These are phyloP conservation scores for Gamarada debralockiae DNA, from an alignment of 495 filamentous ascomycete genomes.

Conservation along the genomic window DNA sequence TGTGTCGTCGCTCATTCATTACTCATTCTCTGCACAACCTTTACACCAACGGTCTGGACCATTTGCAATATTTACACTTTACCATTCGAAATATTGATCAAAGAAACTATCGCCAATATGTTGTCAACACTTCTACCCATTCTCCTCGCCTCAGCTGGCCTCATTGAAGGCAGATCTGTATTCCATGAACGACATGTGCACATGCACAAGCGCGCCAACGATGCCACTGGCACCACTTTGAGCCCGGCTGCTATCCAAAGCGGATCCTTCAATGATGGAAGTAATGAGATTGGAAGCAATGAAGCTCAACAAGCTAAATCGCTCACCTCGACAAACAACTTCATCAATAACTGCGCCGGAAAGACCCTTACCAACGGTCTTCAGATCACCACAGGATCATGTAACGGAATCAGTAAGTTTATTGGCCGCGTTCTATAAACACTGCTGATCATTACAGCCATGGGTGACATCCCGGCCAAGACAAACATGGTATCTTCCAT, in stretches of 20 bases:
- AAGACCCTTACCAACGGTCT: conserved; percentile 65
- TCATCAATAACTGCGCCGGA: conserved; percentile 67
- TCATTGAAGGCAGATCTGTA: conserved; percentile 15
- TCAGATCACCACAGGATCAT: conserved; percentile 60
- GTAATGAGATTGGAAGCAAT: conserved; percentile 10
- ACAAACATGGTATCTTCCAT: conserved; percentile 64
- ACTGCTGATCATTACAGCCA: conserved; percentile 30
- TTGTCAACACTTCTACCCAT: conserved; percentile 18
- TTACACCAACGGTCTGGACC: conserved; percentile 15
- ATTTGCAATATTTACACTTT: conserved; percentile 9
- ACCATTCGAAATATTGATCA: conserved; percentile 3
- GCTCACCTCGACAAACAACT: conserved; percentile 42
- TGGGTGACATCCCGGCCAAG: conserved; percentile 67
- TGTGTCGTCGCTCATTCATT: conserved; percentile 21
- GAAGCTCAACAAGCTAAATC: conserved; percentile 20
- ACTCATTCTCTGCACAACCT: conserved; percentile 12
- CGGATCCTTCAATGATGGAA: conserved; percentile 23
- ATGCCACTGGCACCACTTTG: conserved; percentile 19
- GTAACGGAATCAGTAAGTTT: conserved; percentile 65
- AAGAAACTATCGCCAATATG: conserved; percentile 15
- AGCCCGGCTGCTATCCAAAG: conserved; percentile 20
- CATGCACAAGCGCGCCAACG: conserved; percentile 12
- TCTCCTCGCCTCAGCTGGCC: conserved; percentile 21
- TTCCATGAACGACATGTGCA: neutral
- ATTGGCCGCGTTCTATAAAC: conserved; percentile 24